Base-by-base conservation (phyloP, 495 filamentous ascomycete genomes). In the Tuber calosporum region DNA sequence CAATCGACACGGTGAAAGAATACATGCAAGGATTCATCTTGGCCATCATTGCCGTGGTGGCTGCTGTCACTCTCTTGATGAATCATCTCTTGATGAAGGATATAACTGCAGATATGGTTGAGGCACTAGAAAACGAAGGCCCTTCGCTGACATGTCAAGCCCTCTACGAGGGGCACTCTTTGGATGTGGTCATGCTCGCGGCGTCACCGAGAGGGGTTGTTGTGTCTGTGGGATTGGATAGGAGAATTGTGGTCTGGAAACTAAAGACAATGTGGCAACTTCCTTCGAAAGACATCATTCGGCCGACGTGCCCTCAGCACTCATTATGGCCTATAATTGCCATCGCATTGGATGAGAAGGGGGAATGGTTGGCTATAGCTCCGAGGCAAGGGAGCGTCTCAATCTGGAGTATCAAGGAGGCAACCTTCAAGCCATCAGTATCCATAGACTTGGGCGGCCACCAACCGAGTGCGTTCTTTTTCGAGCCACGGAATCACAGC, bases 151-250 rank as follows among this genome's bases (percentile, higher is more conserved):
- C 85, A 17, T 84, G 89, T 40, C 84, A 84, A 67, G 86, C 86
- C n/a, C 79, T 92, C n/a, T 83, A 82, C 58, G 83, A 84, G 40
- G 87, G 87, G 2, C 90, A 93, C 80, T 78, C 81, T 7, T 83
- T 92, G 30, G 90, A 93, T 77, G 84, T 93, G 40, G 86, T 87
- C 66, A 85, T 87, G 80, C 82, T 93, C 68, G 80, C 84, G 9
- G 83, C 87, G 15, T 90, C 86, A 34, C 78, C 85, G 4, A 85
- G 84, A 53, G 89, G 90, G 7, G 83, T 88, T 48, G 79, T 92
- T 30, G 87, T 88, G n/a, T 90, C 89, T 7, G 84, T 91, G 58
- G 89, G 88, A 1, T 82, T 92, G 9, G 90, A 92, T 76, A 84
- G 90, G 70, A 81, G 83, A 19, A 87, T 91, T 36, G 85, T 86